Evolutionary conservation across 768 basidiomycete genomes (phyloP), one percentile per base, ranked within the genome.

Genomic region (Myochromella boudieri): DNA sequence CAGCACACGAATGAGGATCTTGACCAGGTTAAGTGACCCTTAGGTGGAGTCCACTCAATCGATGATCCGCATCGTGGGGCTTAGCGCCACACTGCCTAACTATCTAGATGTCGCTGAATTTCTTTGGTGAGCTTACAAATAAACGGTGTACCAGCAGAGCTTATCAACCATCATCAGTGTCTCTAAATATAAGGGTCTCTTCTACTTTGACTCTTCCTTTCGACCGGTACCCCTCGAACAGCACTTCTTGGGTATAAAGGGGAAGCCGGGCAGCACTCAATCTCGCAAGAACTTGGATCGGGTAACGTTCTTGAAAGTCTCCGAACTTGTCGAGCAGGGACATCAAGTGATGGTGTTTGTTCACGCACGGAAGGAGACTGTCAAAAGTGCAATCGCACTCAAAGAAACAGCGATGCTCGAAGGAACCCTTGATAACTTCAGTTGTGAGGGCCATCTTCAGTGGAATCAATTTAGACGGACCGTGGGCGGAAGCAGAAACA

Each of bases 311-410:
- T 77, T 95, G 56, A 97, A 95, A 68, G 93, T 98, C 15, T 78
- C 86, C 3, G 87, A 89, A 26, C 73, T 98, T 5, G 90, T 98
- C 22, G 75, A 69, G n/a, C 80, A 84, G 56, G 97, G 95, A 2
- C 97, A 99, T 68, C 97, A 98, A 65, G 93, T 97, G 50, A 98
- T 99, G 95, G 95, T 99, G 0, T 99, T 99, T 59, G 97, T 99
- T 7, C 97, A 99, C 65, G 92, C 97, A 11, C 80, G 97, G 24
- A 98, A 97, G 69, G 97, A 98, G 61, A 99, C 97, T 0, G 97
- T 98, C 42, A 97, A 95, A 62, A 81, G 90, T 1, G 95, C 95
- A 0, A 70, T 83, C 58, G 80, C 77, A 8, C 74, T 99, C 20
- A 82, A 82, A 47, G 97, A 98, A 51, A 74, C 85, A 46, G 84